Percentiles rank a stretch among this genome's conserved stretches.
Conservation (phyloP, 2,329 filamentous ascomycete genomes). For the Sporothrix luriei region DNA sequence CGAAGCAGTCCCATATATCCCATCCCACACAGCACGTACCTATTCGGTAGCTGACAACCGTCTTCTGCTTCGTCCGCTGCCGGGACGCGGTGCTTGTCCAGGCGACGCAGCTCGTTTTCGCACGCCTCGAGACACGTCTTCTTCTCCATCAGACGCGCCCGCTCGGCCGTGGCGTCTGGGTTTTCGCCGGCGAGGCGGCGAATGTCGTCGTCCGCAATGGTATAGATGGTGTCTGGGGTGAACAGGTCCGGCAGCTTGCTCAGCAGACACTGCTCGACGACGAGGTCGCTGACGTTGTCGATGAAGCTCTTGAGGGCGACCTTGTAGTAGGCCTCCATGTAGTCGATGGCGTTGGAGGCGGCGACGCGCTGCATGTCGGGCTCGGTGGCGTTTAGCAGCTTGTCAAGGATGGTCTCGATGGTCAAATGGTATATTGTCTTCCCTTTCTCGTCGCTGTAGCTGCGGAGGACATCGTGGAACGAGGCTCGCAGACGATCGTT, state of each 20-base stretch:
- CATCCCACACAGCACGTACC: neutral
- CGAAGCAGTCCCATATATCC: too few relatives aligned
- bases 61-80: neutral
- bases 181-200: conserved; percentile 37
- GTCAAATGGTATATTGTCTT: neutral
- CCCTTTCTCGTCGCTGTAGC: neutral
- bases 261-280: conserved; percentile 39
- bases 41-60: neutral
- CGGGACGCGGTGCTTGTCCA: conserved; percentile 32
- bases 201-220: conserved; percentile 35
- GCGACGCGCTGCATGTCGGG: conserved; percentile 45
- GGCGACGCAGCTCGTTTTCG: conserved; percentile 30
- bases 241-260: conserved; percentile 36
- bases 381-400: conserved; percentile 30
- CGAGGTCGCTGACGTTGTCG: conserved; percentile 39
- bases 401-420: neutral
- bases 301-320: conserved; percentile 42
- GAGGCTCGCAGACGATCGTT: neutral
- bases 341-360: conserved; percentile 45
- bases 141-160: conserved; percentile 39
- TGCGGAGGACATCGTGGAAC: neutral
- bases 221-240: conserved; percentile 36
- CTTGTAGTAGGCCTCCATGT: conserved; percentile 52
- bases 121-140: conserved; percentile 36
- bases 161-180: conserved; percentile 32